Base-by-base conservation (phyloP, 257 asterid species). In the Nicotiana attenuata region DNA sequence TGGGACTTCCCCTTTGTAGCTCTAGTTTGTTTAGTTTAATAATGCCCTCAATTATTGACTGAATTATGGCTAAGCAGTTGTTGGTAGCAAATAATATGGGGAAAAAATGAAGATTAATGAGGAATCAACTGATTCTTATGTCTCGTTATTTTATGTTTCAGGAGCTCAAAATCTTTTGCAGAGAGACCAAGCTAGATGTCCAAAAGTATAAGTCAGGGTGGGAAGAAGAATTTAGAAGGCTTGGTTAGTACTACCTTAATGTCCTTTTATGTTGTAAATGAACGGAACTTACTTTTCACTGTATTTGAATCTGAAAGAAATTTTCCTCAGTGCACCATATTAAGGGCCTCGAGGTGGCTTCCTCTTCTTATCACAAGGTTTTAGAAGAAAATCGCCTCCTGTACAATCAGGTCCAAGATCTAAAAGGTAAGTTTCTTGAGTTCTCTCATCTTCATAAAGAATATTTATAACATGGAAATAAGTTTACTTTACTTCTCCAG, bases 321-420 rank as follows among this genome's bases (percentile, higher is more conserved):
- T 50, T 84, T 69, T 76, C 73, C n/a, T 60, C 88, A 95, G 98
- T 90, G 80, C 88, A 87, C 84, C 93, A 93, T 89, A 88, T 93
- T 41, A 90, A 90, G 89, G 90, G 92, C 73, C 91, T 93, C 65
- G 94, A 91, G 86, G 89, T 81, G 56, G 89, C 95, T 22, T 88
- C 97, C 77, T 85, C 94, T 78, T 95, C 97, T 22, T 93, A 95
- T 80, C 97, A 95, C 80, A 86, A 91, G 81, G 91, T 95, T 68
- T 81, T 95, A 92, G 97, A 95, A 82, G 99, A 95, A 86, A 95
- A 95, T 76, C 98, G 98, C 5, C 24, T 84, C 45, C 98, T 95
- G 63, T 95, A 92, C 87, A 95, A 93, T 90, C 97, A 92, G 91
- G 95, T 95, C 67, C 98, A 95, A 86, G 99, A 95, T 81, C 94